Conservation (phyloP, 2,329 filamentous ascomycete genomes). For the Curvularia sp. region DNA sequence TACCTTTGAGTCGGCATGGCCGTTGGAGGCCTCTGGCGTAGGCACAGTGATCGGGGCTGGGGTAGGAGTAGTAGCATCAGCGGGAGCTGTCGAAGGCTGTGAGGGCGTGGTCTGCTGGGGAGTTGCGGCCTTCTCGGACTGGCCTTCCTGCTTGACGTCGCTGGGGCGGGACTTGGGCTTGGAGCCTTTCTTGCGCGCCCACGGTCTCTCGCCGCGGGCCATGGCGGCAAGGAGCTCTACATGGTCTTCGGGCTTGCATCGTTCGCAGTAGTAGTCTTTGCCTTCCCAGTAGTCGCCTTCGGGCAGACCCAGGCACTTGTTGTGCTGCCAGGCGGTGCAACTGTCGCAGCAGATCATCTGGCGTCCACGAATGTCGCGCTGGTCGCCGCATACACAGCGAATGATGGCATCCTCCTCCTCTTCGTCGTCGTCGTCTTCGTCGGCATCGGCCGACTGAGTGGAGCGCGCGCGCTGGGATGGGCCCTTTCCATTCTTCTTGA, state of each 20-base stretch:
- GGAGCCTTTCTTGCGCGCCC: constrained; percentile 68
- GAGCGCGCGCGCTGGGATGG: constrained; percentile 50
- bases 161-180: constrained; percentile 69
- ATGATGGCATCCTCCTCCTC: constrained; percentile 72
- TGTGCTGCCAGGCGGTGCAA: constrained; percentile 96
- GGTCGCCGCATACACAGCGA: constrained; percentile 90
- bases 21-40: constrained; percentile 32
- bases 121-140: constrained; percentile 47
- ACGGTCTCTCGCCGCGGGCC: constrained; percentile 80
- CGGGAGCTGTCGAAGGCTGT: constrained; percentile 18
- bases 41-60: constrained; percentile 19
- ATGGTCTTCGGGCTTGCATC: constrained; percentile 85
- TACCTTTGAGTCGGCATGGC: constrained; percentile 38
- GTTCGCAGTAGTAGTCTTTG: constrained; percentile 81
- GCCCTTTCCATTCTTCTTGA: constrained; percentile 49
- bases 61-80: constrained; percentile 23
- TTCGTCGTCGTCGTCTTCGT: constrained; percentile 40
- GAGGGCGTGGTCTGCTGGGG: constrained; percentile 30
- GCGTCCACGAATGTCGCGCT: constrained; percentile 78
- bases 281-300: constrained; percentile 66
- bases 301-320: constrained; percentile 89
- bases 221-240: constrained; percentile 80
- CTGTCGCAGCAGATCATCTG: constrained; percentile 96
- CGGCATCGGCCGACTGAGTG: constrained; percentile 45
- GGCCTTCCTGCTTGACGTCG: constrained; percentile 62